Percentiles rank a stretch among this genome's conserved stretches.
Conservation (phyloP, 257 asterid genomes). For the Solanum sitiens region DNA sequence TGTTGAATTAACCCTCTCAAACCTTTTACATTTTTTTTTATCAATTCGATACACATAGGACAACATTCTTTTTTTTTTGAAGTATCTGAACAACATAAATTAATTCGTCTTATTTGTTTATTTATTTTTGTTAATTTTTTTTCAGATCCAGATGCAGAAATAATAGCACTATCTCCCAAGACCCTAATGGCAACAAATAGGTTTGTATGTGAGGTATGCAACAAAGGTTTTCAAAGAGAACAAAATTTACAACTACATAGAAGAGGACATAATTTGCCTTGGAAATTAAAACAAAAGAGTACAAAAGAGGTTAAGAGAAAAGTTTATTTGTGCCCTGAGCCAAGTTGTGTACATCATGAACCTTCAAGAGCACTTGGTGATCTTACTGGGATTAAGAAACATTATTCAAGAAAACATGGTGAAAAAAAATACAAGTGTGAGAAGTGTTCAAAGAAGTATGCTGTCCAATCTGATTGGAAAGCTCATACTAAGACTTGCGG, state of each 20-base stretch:
- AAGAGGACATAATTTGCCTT: constrained; percentile 6
- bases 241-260: constrained; percentile 2
- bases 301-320: background rate
- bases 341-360: background rate
- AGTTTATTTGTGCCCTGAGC: constrained; percentile 4
- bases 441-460: background rate
- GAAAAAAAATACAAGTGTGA: background rate
- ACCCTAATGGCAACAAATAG: constrained; percentile 3
- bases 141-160: constrained; percentile 1
- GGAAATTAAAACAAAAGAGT: constrained; percentile 1
- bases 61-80: background rate
- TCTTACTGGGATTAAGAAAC: constrained; percentile 3
- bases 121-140: background rate
- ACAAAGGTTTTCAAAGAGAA: constrained; percentile 2
- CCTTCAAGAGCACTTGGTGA: constrained; percentile 4
- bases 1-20: background rate
- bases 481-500: constrained; percentile 5
- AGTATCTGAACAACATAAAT: background rate
- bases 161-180: constrained; percentile 1
- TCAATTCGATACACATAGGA: background rate
- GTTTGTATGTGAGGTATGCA: constrained; percentile 1
- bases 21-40: background rate
- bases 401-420: constrained; percentile 5
- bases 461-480: constrained; percentile 7
- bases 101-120: background rate